Base-by-base conservation (phyloP, 352 stramenopile genomes). In the Phytophthora boehmeriae region DNA sequence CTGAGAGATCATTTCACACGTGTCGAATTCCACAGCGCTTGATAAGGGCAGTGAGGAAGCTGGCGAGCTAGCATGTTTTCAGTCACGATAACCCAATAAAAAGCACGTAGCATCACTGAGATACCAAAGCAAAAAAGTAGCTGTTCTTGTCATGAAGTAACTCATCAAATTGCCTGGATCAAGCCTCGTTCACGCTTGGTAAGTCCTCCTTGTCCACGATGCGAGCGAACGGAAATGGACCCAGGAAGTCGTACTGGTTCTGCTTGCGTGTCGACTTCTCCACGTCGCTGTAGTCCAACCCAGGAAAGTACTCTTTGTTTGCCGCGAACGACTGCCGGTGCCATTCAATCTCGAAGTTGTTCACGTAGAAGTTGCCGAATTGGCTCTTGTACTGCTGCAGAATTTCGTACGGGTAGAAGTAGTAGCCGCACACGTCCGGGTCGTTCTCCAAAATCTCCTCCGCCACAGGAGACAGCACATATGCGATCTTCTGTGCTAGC, bases 401-500 rank as follows among this genome's bases (percentile, higher is more conserved):
- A 49, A 88, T 71, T 44, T 88, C 82, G 63, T 89, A 91, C 54
- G 80, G 82, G 64, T 89, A 86, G 32, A 89, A 85, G 71, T 91
- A 91, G 60, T 83, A 87, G 42, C 82, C 82, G 45, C 79, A 91
- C 42, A 85, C 71, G 43, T 91, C 78, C 30, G 73, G 73, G 64
- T 89, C 79, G 59, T 91, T 88, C 58, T 71, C 54, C 27, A 73
- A 63, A 14, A 80, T 51, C 49, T 89, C 82, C 22, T 78, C 73
- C 2, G 75, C 68, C 25, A 88, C 66, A 0, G 82, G 82, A 22
- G 73, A 71, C 41, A 91, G 46, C 22, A 86, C 61, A 62, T 86
- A 83, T 59, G 78, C 78, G 48, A 91, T 79, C 50, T 82, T 59
- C 68, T 88, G 69, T 14, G 68, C 41, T 39, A 80, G 61, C 65